Evolutionary conservation across 2,329 filamentous ascomycete species (phyloP), one percentile per base, ranked within the genome.

Genomic region (Berkeleyomyces basicola): DNA sequence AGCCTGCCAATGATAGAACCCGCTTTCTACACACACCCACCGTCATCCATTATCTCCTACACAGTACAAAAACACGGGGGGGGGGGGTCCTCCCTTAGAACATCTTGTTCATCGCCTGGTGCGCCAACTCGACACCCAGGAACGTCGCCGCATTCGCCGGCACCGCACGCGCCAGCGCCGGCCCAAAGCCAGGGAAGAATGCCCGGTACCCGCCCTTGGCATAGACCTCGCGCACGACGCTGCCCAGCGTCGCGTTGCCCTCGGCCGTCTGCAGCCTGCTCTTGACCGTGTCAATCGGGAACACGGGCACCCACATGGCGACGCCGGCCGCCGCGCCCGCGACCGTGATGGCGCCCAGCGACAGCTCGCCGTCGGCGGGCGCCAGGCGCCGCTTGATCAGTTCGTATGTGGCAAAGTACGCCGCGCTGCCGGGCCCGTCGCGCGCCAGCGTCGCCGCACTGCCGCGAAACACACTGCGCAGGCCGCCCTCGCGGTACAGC

Each of bases 231-330:
- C 82, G 80, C 60, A 99, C 82, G 40, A 93, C 89, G 6, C 87
- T 85, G 14, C 84, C 81, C 60, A 99, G 83, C 0, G 87, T 89
- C 59, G 90, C 85, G 68, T 86, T 86, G 58, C 90, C 90, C 70
- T 93, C 88, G 49, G 90, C 90, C 51, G 89, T 95, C 79, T 99
- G 93, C 72, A 99, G 76, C 44, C 91, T 80, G 67, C 86, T 91
- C 82, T 99, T 99, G 76, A 99, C 85, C 0, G 93, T 99, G 71
- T 99, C 93, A 67, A 99, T 82, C 31, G 93, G 93, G 82, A 99
- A 99, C 49, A 99, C 91, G 61, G 93, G 91, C 68, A 96, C 93
- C 93, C 93, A 99, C 93, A 99, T 99, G 66, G 93, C 93, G 36
- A 99, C 83, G 70, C 93, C 93, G 0, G 93, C 93, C 3, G 86